These are phyloP conservation scores for Pseudonectria foliicola DNA, from an alignment of 2,329 filamentous ascomycete species.

Conservation along the genomic window DNA sequence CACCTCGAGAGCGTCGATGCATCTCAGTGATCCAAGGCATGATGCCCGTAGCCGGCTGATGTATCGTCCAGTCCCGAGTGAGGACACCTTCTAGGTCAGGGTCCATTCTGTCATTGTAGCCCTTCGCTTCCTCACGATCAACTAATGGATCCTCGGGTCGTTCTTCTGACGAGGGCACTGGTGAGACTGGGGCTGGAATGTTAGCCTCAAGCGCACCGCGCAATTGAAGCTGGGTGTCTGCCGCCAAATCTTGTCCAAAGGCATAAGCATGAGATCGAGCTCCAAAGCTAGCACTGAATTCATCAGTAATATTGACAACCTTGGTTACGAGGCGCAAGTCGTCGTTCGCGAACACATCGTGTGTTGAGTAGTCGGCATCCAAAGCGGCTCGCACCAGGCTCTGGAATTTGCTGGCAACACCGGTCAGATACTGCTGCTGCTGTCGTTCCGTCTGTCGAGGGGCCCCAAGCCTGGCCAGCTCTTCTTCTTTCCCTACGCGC, in stretches of 20 bases:
- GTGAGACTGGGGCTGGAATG: too few species aligned
- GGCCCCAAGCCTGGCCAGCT: conserved; percentile 16
- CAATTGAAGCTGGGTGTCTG: too few species aligned
- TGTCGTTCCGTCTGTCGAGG: conserved; percentile 12
- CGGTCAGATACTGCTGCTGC: conserved; percentile 24
- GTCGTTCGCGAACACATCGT: conserved; percentile 5
- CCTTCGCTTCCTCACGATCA: too few species aligned
- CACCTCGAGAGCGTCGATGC: conserved; percentile 17
- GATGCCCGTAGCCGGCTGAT: conserved; percentile 8
- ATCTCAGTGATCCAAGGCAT: conserved; percentile 16
- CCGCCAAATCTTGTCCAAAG: conserved; percentile 4
- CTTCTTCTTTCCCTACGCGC: conserved; percentile 2
- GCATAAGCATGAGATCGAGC: conserved; percentile 7
- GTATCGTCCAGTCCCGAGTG: not conserved
- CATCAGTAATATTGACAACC: conserved; percentile 12
- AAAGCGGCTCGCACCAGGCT: conserved; percentile 13
- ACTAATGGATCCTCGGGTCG: too few species aligned
- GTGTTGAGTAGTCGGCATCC: conserved; percentile 8
- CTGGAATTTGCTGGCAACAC: conserved; percentile 21
- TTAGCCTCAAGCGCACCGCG: not conserved
- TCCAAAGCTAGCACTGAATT: conserved; percentile 7
- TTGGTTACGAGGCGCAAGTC: conserved; percentile 15
- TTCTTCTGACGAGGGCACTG: too few species aligned
- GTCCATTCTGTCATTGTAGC: too few species aligned
- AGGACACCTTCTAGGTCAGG: conserved; percentile 2